These are phyloP conservation scores for Alternaria consortialis DNA, from an alignment of 2,329 filamentous ascomycete genomes.

Conservation along the genomic window DNA sequence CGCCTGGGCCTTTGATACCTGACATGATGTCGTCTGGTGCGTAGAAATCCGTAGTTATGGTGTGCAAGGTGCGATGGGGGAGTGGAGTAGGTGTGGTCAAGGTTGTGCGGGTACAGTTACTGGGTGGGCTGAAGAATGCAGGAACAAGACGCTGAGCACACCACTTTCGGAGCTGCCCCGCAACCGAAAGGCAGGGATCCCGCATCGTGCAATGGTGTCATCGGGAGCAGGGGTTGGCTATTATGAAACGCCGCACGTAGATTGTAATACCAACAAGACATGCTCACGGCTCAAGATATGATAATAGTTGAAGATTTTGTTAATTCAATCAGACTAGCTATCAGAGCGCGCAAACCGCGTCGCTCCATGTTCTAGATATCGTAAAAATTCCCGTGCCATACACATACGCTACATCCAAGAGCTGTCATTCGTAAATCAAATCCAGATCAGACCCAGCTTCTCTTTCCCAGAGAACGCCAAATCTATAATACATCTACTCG, in stretches of 20 bases:
- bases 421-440: conserved; percentile 32
- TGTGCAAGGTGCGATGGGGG: background rate
- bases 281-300: background rate
- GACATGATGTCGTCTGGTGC: conserved; percentile 52
- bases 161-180: conserved; percentile 22
- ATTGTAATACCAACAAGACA: background rate
- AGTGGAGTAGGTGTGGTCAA: background rate
- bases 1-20: conserved; percentile 70
- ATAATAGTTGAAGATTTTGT: conserved; percentile 18
- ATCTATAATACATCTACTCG: conserved; percentile 70
- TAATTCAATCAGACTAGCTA: conserved; percentile 24
- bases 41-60: background rate
- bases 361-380: conserved; percentile 28
- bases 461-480: conserved; percentile 23
- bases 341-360: conserved; percentile 22
- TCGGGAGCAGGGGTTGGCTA: conserved; percentile 16
- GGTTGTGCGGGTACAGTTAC: conserved; percentile 8
- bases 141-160: conserved; percentile 23
- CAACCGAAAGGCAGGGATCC: conserved; percentile 24
- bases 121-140: conserved; percentile 36
- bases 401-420: conserved; percentile 31
- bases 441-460: conserved; percentile 38
- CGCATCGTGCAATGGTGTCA: conserved; percentile 23
- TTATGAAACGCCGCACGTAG: conserved; percentile 1
- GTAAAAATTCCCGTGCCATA: conserved; percentile 19